A percentile compares a stretch with the other conserved stretches of the same genome.
Conservation (phyloP, 1,284 basidiomycete species). For the Melanopsichium pennsylvanicum region DNA sequence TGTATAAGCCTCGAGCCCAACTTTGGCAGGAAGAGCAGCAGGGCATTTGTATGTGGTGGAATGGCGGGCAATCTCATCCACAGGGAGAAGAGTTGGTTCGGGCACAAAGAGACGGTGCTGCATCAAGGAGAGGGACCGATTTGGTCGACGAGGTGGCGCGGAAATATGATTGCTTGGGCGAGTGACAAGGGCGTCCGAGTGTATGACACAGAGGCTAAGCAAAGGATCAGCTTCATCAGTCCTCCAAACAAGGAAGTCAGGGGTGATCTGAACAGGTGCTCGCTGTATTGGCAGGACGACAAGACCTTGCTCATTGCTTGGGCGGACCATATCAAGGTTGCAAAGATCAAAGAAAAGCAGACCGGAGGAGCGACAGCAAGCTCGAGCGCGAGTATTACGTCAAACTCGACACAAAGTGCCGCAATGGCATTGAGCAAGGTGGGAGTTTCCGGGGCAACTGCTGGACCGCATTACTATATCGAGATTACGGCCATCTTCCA, state of each 20-base stretch:
- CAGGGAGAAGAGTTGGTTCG: slow-evolving; percentile 95
- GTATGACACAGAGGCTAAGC: slow-evolving; percentile 82
- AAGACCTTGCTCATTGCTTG: slow-evolving; percentile 86
- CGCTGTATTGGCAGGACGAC: slow-evolving; percentile 89
- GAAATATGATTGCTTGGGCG: slow-evolving; percentile 91
- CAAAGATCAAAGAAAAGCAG: slow-evolving; percentile 63
- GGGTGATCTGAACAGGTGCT: slow-evolving; percentile 91
- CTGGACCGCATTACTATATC: slow-evolving; percentile 67
- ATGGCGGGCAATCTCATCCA: slow-evolving; percentile 85
- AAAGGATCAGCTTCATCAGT: slow-evolving; percentile 86
- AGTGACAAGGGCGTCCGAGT: slow-evolving; percentile 96
- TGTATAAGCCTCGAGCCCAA: slow-evolving; percentile 88
- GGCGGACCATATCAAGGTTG: slow-evolving; percentile 93
- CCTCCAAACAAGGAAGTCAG: slow-evolving; percentile 81
- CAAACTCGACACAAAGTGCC: slow-evolving; percentile 21
- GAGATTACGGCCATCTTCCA: slow-evolving; percentile 92
- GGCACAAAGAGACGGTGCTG: slow-evolving; percentile 86
- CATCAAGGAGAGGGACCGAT: slow-evolving; percentile 92
- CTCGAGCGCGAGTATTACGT: slow-evolving; percentile 19
- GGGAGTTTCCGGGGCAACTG: slow-evolving; percentile 13
- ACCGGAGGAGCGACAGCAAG: slow-evolving; percentile 5
- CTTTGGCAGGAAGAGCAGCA: slow-evolving; percentile 80
- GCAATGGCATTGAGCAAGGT: slow-evolving; percentile 26
- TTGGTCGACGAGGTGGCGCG: slow-evolving; percentile 88
- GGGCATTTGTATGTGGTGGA: slow-evolving; percentile 92